A percentile compares a stretch with the other conserved stretches of the same genome.
These are phyloP conservation scores for Echinosophora koreensis DNA, from an alignment of 306 rosid species.

Conservation along the genomic window DNA sequence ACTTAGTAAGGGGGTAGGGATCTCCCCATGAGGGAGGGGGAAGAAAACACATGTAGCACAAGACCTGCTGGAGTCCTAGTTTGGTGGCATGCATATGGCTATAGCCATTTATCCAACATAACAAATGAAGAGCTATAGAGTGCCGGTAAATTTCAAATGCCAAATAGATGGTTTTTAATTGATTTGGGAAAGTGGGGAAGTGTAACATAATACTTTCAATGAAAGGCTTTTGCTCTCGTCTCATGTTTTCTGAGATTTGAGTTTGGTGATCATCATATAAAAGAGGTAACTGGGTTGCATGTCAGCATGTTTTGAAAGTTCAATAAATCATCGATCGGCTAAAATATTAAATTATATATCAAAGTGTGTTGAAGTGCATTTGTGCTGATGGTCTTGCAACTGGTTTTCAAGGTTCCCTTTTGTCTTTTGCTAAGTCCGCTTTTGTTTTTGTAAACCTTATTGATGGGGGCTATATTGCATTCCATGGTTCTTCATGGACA, in stretches of 20 bases:
- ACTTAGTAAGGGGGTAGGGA: no score
- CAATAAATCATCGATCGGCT: not conserved
- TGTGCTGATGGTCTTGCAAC: conserved; percentile 25
- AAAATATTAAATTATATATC: conserved; percentile 8
- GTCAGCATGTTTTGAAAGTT: not conserved
- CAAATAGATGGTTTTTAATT: no score
- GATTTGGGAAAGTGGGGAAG: no score
- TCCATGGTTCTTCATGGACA: not conserved
- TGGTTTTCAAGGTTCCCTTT: conserved; percentile 16
- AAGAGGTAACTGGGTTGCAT: conserved; percentile 3
- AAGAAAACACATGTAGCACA: no score
- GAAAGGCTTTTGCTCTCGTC: no score
- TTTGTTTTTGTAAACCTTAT: conserved; percentile 19
- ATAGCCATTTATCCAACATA: no score
- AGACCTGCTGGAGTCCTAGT: no score
- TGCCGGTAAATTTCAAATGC: no score
- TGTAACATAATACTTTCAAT: not conserved
- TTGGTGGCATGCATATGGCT: no score
- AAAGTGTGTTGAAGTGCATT: conserved; percentile 13
- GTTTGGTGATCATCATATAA: conserved; percentile 31
- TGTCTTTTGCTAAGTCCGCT: not conserved
- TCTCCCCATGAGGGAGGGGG: no score
- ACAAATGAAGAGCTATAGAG: no score
- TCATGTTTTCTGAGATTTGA: not conserved
- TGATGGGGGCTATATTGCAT: conserved; percentile 17